Evolutionary conservation across 169 alveolate genomes (phyloP).

Genomic region (Plasmodium billcollinsi): DNA sequence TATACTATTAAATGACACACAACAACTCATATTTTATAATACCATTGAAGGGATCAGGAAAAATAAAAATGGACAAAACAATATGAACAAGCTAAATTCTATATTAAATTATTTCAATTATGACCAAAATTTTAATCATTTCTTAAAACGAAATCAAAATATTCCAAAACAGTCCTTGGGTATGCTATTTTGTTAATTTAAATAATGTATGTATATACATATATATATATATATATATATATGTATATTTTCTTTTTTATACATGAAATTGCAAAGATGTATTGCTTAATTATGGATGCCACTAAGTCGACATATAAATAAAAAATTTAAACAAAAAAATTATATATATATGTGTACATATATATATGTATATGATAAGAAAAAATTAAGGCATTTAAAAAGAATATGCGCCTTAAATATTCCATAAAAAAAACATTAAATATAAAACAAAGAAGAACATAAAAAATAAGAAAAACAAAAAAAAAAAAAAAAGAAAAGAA

Average conservation of each 20-base stretch:
- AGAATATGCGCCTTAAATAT: too few relatives aligned
- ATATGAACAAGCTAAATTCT: neutral
- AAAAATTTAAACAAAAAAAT: conserved; percentile 4
- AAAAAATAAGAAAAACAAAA: conserved; percentile 1
- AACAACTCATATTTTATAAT: conserved; percentile 57
- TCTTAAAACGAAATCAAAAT: conserved; percentile 34
- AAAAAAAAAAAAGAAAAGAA: neutral
- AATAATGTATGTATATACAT: neutral
- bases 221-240: neutral
- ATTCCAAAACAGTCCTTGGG: conserved; percentile 61
- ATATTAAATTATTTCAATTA: conserved; percentile 55
- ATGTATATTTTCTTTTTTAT: neutral
- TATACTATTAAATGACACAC: conserved; percentile 31
- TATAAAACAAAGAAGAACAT: conserved; percentile 1
- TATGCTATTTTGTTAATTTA: conserved; percentile 28
- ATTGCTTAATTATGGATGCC: neutral
- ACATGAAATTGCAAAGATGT: neutral
- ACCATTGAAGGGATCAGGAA: conserved; percentile 37
- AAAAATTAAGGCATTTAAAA: neutral
- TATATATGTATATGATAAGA: too few relatives aligned
- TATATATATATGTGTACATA: neutral
- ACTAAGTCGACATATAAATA: neutral
- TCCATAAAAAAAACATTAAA: neutral
- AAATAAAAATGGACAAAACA: neutral
- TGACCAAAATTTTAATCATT: conserved; percentile 32